Conservation (phyloP, 2,329 filamentous ascomycete genomes). For the Zasmidium citrigriseum region DNA sequence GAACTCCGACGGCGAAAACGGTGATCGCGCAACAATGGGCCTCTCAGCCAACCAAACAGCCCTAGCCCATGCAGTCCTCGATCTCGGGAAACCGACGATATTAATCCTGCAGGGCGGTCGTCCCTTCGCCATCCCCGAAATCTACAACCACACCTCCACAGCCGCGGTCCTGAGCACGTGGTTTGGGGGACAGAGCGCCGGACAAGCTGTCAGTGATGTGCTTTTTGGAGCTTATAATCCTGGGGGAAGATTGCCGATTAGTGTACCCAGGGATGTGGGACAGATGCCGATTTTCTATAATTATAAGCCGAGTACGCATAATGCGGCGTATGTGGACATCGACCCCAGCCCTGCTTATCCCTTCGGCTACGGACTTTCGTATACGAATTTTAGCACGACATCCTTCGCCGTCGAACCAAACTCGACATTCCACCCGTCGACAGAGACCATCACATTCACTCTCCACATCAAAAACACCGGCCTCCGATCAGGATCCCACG, state of each 20-base stretch:
- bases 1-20: constrained; percentile 19
- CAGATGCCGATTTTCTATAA: constrained; percentile 21
- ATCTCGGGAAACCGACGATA: constrained; percentile 11
- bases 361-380: constrained; percentile 16
- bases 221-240: constrained; percentile 17
- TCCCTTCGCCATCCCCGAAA: constrained; percentile 16
- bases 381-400: constrained; percentile 8
- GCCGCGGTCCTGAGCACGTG: constrained; percentile 14
- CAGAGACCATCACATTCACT: constrained; percentile 38
- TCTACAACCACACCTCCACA: constrained; percentile 12
- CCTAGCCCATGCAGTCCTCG: constrained; percentile 11
- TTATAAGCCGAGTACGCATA: constrained; percentile 9
- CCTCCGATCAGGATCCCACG: constrained; percentile 38
- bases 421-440: not conserved
- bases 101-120: constrained; percentile 16
- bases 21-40: constrained; percentile 16
- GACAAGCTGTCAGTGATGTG: constrained; percentile 14
- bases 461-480: constrained; percentile 40
- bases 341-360: constrained; percentile 12
- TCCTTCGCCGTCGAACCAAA: not conserved
- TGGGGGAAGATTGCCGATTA: constrained; percentile 12
- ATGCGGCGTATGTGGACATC: constrained; percentile 9
- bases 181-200: constrained; percentile 15
- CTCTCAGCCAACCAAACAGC: constrained; percentile 16
- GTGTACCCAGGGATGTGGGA: constrained; percentile 11